A percentile compares a stretch with the other conserved stretches of the same genome.
phyloP scores from a whole-genome alignment of 2,329 filamentous ascomycete genomes.

The Colletotrichum tropicale region DNA sequence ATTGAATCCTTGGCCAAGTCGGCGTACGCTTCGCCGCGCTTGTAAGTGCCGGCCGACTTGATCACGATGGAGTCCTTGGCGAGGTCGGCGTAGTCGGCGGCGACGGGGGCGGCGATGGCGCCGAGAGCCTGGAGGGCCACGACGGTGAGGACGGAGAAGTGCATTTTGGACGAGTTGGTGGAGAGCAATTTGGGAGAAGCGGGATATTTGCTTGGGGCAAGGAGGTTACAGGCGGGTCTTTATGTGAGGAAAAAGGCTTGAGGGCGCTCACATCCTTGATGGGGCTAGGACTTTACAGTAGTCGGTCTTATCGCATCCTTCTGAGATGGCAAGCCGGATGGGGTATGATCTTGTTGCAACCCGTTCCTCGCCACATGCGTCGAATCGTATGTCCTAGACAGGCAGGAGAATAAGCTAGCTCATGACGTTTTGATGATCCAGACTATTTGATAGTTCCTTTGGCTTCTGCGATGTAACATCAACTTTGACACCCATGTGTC shows the following conservation, averaged over 20 bases:
- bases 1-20: background rate
- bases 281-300: background rate
- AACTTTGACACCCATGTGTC: rapidly evolving
- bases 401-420: background rate
- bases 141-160: background rate
- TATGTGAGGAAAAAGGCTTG: background rate
- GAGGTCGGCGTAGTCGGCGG: background rate
- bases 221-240: background rate
- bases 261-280: rapidly evolving
- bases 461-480: background rate
- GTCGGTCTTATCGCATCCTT: background rate
- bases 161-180: background rate
- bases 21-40: background rate
- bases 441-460: background rate
- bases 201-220: background rate
- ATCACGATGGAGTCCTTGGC: background rate
- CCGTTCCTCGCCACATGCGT: background rate
- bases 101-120: slow-evolving; percentile 2
- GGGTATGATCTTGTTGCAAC: background rate
- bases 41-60: background rate
- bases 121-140: slow-evolving; percentile 9
- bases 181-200: too few relatives aligned
- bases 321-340: background rate
- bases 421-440: background rate
- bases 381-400: background rate